Conservation (phyloP, 202 grass and related monocot species). For the Sporobolus alterniflorus region DNA sequence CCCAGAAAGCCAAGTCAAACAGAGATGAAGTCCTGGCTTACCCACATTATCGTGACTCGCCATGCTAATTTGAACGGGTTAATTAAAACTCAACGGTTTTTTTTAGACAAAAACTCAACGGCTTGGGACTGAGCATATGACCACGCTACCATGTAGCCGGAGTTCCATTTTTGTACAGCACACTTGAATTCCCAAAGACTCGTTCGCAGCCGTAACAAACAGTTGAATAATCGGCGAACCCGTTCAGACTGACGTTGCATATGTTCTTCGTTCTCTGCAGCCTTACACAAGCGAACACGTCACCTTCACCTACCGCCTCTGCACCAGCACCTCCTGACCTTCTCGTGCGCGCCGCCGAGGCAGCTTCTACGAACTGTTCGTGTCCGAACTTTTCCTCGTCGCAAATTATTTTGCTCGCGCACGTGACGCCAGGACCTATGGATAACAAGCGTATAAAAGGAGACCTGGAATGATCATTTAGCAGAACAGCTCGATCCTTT, state of each 20-base stretch:
- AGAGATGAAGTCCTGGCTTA: background rate
- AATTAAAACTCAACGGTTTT: no score
- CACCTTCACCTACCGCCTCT: slow-evolving; percentile 14
- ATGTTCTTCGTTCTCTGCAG: background rate
- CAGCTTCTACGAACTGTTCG: slow-evolving; percentile 15
- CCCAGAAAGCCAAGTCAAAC: slow-evolving; percentile 19
- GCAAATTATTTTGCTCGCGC: background rate
- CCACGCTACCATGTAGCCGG: background rate
- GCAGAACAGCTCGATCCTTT: background rate
- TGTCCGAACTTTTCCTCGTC: background rate
- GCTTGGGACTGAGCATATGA: background rate
- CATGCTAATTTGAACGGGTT: slow-evolving; percentile 2
- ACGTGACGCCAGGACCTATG: slow-evolving; percentile 31
- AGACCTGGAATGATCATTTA: background rate
- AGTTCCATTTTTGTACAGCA: background rate
- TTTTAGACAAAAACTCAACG: no score
- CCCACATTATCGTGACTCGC: slow-evolving; percentile 3
- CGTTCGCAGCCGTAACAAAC: slow-evolving; percentile 1
- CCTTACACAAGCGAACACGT: background rate
- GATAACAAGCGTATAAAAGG: slow-evolving; percentile 21
- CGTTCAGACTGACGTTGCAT: slow-evolving; percentile 14
- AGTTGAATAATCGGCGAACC: background rate
- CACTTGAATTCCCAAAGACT: slow-evolving; percentile 3
- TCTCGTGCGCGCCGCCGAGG: background rate
- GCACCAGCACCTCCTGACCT: background rate